These are phyloP conservation scores for Amaranthus tricolor DNA, from an alignment of 179 eudicot genomes.

Conservation along the genomic window DNA sequence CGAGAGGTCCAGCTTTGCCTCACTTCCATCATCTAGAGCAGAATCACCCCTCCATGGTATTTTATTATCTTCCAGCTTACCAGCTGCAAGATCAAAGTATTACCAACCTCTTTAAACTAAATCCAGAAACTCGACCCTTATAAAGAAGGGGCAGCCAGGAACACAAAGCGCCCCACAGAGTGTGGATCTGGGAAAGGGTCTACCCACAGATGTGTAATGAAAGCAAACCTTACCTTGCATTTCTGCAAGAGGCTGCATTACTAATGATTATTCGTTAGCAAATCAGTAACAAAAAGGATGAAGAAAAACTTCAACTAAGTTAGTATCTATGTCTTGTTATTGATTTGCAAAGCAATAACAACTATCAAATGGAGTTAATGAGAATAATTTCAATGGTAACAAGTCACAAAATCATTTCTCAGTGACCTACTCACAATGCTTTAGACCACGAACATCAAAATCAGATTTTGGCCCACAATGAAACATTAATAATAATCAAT, in stretches of 20 bases:
- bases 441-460: background rate
- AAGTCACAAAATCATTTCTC: background rate
- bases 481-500: background rate
- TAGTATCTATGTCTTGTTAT: background rate
- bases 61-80: constrained; percentile 65
- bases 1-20: constrained; percentile 62
- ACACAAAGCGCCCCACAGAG: too few relatives aligned
- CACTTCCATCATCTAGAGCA: constrained; percentile 65
- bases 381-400: background rate
- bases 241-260: too few relatives aligned
- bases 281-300: too few relatives aligned
- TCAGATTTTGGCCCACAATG: constrained; percentile 5
- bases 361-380: background rate
- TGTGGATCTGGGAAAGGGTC: too few relatives aligned
- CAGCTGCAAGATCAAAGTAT: constrained; percentile 55
- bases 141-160: too few relatives aligned
- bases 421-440: background rate
- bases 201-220: too few relatives aligned
- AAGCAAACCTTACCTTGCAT: too few relatives aligned
- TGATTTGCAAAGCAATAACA: background rate
- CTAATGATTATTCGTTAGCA: too few relatives aligned
- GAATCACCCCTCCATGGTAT: constrained; percentile 94
- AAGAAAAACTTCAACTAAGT: too few relatives aligned
- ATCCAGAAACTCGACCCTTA: background rate
- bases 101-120: background rate